Base-by-base conservation (phyloP, 1,139 yeast species). In the Taphrina flavorubra region DNA sequence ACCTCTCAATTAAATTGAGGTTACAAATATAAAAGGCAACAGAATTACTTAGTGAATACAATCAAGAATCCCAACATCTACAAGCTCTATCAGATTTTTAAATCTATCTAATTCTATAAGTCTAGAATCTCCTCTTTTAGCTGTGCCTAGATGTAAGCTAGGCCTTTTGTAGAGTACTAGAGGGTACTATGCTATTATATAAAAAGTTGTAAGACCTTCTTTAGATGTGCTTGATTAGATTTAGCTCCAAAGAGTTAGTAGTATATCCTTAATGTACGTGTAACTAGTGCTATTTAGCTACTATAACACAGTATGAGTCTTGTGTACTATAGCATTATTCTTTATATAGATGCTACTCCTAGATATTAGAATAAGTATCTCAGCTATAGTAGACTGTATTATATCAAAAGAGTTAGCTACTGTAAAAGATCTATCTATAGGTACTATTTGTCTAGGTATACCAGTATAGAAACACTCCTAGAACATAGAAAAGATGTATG, bases 111-210 rank as follows among this genome's bases (percentile, higher is more conserved):
- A 16, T 18, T 13, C 51, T 31, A 47, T 18, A 47, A 13, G 7
- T 47, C 18, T 47, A 14, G 51, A 16, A 47, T 18, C 31, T 16
- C 51, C 51, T 47, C 51, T 47, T 47, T 47, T 6, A 47, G 51
- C 51, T 18, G 25, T 16, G 51, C 31, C 51, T 47, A 31, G 14
- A 44, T 44, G n/a, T 44, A 44, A 44, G 49, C 49, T n/a, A n/a
- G 49, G 20, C 49, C 49, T 14, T n/a, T 44, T 13, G 49, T 44
- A 16, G 49, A 44, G n/a, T 44, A n/a, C 49, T 16, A n/a, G n/a
- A 44, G 14, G 49, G 8, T n/a, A 14, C 8, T 44, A 14, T 44
- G 49, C 49, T 44, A n/a, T 14, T 44, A 16, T 14, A 13, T 6
- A 44, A 14, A 7, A 16, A 44, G 8, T 8, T 44, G n/a, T 44